Evolutionary conservation across 352 stramenopile species (phyloP).

Genomic region (Phytopythium cucurbitacearum): DNA sequence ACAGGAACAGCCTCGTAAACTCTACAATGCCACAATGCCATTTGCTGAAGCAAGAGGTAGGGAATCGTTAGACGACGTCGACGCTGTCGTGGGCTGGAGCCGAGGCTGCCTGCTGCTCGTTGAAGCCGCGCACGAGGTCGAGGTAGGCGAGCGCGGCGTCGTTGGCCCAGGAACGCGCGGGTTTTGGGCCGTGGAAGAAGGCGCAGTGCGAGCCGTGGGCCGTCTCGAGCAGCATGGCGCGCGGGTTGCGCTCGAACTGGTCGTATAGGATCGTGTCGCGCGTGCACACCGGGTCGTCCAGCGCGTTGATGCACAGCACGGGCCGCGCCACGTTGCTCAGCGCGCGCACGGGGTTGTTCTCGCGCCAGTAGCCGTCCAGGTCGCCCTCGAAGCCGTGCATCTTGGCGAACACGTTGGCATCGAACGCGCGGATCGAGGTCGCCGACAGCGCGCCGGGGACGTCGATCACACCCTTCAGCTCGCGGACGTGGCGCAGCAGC

Average conservation of each 20-base stretch:
- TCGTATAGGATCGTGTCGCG: constrained; percentile 31
- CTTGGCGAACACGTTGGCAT: constrained; percentile 30
- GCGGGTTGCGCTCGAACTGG: constrained; percentile 22
- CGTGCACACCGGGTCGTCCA: constrained; percentile 41
- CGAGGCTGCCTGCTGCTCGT: not conserved
- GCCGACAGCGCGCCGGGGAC: constrained; percentile 19
- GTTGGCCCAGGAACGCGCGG: constrained; percentile 64
- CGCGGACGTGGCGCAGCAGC: constrained; percentile 17
- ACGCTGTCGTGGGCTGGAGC: not conserved
- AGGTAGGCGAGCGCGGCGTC: constrained; percentile 59
- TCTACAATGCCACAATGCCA: too few species aligned
- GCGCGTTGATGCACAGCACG: constrained; percentile 39
- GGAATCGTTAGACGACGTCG: not conserved
- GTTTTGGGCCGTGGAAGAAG: constrained; percentile 30
- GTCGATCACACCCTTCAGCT: constrained; percentile 20
- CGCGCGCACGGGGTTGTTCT: constrained; percentile 40
- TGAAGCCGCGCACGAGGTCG: constrained; percentile 41
- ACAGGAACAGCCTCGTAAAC: too few species aligned
- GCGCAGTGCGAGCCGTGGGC: constrained; percentile 34
- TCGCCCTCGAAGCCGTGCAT: constrained; percentile 34
- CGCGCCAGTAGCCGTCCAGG: constrained; percentile 28
- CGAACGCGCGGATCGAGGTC: constrained; percentile 29
- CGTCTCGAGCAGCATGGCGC: constrained; percentile 28
- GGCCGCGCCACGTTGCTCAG: constrained; percentile 21
- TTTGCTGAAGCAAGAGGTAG: not conserved